Percentiles rank a stretch among this genome's conserved stretches.
Conservation (phyloP, 345 rosid species). For the Leavenworthia alabamica region DNA sequence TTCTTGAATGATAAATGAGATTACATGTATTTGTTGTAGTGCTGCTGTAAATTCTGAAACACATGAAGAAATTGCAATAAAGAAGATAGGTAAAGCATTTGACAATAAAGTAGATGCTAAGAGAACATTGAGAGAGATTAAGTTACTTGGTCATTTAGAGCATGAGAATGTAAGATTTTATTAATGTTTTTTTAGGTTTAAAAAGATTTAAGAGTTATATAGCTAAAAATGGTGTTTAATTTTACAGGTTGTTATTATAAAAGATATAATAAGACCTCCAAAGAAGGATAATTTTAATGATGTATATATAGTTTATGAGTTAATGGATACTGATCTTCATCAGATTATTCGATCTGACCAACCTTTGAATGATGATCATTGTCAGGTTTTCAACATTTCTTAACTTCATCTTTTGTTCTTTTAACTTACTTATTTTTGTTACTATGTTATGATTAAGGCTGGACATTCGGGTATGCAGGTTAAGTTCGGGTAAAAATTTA, state of each 20-base stretch:
- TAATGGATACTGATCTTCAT: constrained; percentile 60
- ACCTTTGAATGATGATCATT: constrained; percentile 45
- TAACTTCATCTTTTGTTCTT: background rate
- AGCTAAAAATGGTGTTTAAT: background rate
- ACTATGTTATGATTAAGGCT: too few species aligned
- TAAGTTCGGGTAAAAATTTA: too few species aligned
- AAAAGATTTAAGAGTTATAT: background rate
- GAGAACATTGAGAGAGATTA: constrained; percentile 48
- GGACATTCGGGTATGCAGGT: too few species aligned
- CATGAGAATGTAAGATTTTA: constrained; percentile 36
- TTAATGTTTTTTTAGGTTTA: too few species aligned
- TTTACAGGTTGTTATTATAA: constrained; percentile 40
- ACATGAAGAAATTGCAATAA: constrained; percentile 46
- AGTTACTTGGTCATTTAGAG: constrained; percentile 53
- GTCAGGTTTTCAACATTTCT: constrained; percentile 37
- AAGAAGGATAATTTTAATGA: constrained; percentile 42
- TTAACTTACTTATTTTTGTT: background rate
- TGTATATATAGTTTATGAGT: constrained; percentile 54
- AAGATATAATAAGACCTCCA: constrained; percentile 52
- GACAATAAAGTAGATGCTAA: constrained; percentile 53
- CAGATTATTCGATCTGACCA: constrained; percentile 55
- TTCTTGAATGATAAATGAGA: too few species aligned
- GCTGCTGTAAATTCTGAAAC: constrained; percentile 53
- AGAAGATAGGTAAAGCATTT: constrained; percentile 56
- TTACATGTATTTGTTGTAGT: constrained; percentile 24